Percentiles rank a stretch among this genome's conserved stretches.
Evolutionary conservation across 805 yeast species (phyloP).

Genomic region (Cyberlindnera bimundalis): DNA sequence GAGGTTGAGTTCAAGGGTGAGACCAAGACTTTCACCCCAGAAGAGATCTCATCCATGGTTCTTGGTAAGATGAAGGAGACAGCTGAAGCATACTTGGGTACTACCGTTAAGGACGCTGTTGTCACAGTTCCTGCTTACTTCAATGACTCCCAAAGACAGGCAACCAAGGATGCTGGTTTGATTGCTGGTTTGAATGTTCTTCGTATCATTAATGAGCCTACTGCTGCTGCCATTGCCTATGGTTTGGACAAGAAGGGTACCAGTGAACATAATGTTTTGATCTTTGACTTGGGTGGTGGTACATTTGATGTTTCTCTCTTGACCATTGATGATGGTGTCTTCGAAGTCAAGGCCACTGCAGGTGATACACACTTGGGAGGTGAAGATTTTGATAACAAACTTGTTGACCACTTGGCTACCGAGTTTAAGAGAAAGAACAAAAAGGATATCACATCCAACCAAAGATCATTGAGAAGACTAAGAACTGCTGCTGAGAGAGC

Average conservation of each 20-base stretch:
- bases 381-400: slow-evolving; percentile 92
- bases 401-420: slow-evolving; percentile 87
- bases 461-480: slow-evolving; percentile 97
- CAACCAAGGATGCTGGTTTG: slow-evolving; percentile 95
- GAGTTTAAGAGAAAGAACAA: slow-evolving; percentile 98
- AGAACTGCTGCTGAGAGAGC: slow-evolving; percentile 99
- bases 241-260: slow-evolving; percentile 70
- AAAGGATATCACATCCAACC: slow-evolving; percentile 89
- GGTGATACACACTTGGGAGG: slow-evolving; percentile 79
- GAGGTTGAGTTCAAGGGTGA: slow-evolving; percentile 89
- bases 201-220: slow-evolving; percentile 95
- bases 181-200: slow-evolving; percentile 94
- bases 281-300: slow-evolving; percentile 81
- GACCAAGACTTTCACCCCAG: slow-evolving; percentile 64
- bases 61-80: slow-evolving; percentile 61
- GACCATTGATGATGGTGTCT: slow-evolving; percentile 77
- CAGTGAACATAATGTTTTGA: slow-evolving; percentile 77
- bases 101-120: slow-evolving; percentile 63
- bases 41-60: slow-evolving; percentile 68
- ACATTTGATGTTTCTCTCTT: slow-evolving; percentile 78
- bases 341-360: slow-evolving; percentile 78
- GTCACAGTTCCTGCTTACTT: slow-evolving; percentile 96
- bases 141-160: slow-evolving; percentile 98
- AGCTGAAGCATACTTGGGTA: slow-evolving; percentile 57
- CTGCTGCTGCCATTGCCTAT: slow-evolving; percentile 98